phyloP scores from a whole-genome alignment of 2,329 filamentous ascomycete genomes.

The Fusarium palustre region DNA sequence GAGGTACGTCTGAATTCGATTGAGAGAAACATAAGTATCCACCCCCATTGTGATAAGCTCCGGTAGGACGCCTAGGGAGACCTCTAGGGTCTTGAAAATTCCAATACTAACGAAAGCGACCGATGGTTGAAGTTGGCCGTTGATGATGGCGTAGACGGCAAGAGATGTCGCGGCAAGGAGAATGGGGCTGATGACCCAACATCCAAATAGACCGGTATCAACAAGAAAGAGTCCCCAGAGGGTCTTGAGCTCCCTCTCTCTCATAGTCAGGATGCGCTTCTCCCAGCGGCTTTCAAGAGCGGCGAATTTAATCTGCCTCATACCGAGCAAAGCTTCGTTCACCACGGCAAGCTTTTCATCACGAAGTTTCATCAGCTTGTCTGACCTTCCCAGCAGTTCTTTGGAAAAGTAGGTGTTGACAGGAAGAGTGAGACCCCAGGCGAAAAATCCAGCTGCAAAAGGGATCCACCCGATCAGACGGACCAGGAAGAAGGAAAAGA shows the following conservation, averaged over 20 bases:
- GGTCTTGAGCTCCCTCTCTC: slow-evolving; percentile 73
- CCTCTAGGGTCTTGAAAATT: slow-evolving; percentile 79
- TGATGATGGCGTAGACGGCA: slow-evolving; percentile 72
- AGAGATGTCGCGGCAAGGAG: slow-evolving; percentile 78
- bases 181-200: slow-evolving; percentile 80
- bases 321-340: slow-evolving; percentile 81
- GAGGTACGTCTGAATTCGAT: slow-evolving; percentile 78
- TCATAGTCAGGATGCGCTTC: slow-evolving; percentile 70
- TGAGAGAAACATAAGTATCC: slow-evolving; percentile 78
- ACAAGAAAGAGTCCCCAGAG: slow-evolving; percentile 75
- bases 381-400: slow-evolving; percentile 72
- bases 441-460: slow-evolving; percentile 72
- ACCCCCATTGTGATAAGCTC: slow-evolving; percentile 77
- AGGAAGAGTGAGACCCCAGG: slow-evolving; percentile 73
- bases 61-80: slow-evolving; percentile 76
- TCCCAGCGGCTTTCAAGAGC: slow-evolving; percentile 82
- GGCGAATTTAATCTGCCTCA: slow-evolving; percentile 87
- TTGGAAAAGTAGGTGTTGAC: slow-evolving; percentile 76
- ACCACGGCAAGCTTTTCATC: slow-evolving; percentile 81
- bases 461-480: slow-evolving; percentile 78
- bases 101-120: slow-evolving; percentile 84
- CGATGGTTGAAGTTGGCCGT: slow-evolving; percentile 74
- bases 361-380: slow-evolving; percentile 78
- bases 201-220: slow-evolving; percentile 72
- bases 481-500: slow-evolving; percentile 75